Base-by-base conservation (phyloP, 2,329 filamentous ascomycete genomes). In the Talaromyces amestolkiae region DNA sequence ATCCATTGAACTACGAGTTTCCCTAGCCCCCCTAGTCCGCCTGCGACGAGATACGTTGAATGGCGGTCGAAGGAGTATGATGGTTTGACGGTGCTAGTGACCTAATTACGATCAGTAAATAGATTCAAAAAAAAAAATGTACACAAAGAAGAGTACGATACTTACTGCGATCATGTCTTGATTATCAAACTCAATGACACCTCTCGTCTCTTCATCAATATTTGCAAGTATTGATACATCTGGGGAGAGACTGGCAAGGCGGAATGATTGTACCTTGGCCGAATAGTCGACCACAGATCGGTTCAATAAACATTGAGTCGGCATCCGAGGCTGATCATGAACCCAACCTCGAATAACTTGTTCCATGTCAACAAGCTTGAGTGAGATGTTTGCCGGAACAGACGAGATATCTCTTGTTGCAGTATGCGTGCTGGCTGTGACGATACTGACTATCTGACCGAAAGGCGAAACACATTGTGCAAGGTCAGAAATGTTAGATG, bases 1-100 rank as follows among this genome's bases (percentile, higher is more conserved):
- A 87, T 75, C 33, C 83, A 76, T 60, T 79, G 74, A 1, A 83
- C 80, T 22, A 87, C 80, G 67, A 78, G 80, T 22, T 79, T 77
- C 0, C 85, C 85, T 1, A 87, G 76, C 2, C 51, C 85, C 85
- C 56, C 56, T 3, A 59, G 56, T 10, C 56, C 56, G 6, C 56
- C 56, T 27, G 39, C 37, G 13, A 59, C 3, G 17, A 59, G 22
- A 31, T 59, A 59, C 11, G 56, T 43, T n/a, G 56, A 19, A 8
- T 31, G 39, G 17, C 13, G 39, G 22, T 43, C 56, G 24, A 59
- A 43, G 37, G 37, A 41, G 24, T 59, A 59, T 3, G 56, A 43
- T 19, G 56, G 37, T 3, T 31, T 51, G 56, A 43, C 22, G 39
- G 10, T 24, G 13, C 56, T 59, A 2, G 56, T 51, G 13, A 59